These are phyloP conservation scores for Ogataea allantospora DNA, from an alignment of 805 yeast species.

Conservation along the genomic window DNA sequence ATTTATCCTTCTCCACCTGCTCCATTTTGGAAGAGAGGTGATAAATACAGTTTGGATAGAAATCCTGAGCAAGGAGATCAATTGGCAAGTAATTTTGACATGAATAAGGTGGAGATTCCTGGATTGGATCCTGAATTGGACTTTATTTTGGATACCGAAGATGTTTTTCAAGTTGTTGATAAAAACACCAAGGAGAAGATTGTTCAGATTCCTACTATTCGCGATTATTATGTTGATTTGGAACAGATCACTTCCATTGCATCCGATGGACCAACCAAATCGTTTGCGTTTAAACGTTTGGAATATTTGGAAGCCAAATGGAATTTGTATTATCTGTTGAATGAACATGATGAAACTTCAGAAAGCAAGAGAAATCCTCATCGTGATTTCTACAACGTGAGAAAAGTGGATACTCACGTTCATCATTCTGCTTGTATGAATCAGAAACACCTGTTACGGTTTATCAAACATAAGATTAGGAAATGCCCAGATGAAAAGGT, in stretches of 20 bases:
- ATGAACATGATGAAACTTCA: slow-evolving; percentile 89
- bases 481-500: slow-evolving; percentile 85
- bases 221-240: slow-evolving; percentile 82
- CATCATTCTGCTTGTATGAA: slow-evolving; percentile 99
- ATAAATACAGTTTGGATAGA: slow-evolving; percentile 13
- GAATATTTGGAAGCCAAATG: slow-evolving; percentile 96
- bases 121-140: slow-evolving; percentile 39
- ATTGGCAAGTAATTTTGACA: slow-evolving; percentile 54
- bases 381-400: slow-evolving; percentile 93
- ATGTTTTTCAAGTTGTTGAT: slow-evolving; percentile 55
- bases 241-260: slow-evolving; percentile 71
- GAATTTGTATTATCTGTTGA: slow-evolving; percentile 83
- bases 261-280: slow-evolving; percentile 94
- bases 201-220: slow-evolving; percentile 72
- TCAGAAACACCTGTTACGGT: slow-evolving; percentile 92
- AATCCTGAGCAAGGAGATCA: slow-evolving; percentile 30
- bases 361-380: slow-evolving; percentile 93
- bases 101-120: slow-evolving; percentile 56
- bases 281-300: slow-evolving; percentile 90
- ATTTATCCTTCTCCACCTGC: slow-evolving; percentile 93
- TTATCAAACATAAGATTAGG: slow-evolving; percentile 91
- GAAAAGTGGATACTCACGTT: slow-evolving; percentile 97
- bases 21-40: slow-evolving; percentile 70
- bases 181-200: slow-evolving; percentile 35
- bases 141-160: slow-evolving; percentile 54